phyloP scores from a whole-genome alignment of 1,139 yeast species.

The Yamadazyma kanchanaburiensis region DNA sequence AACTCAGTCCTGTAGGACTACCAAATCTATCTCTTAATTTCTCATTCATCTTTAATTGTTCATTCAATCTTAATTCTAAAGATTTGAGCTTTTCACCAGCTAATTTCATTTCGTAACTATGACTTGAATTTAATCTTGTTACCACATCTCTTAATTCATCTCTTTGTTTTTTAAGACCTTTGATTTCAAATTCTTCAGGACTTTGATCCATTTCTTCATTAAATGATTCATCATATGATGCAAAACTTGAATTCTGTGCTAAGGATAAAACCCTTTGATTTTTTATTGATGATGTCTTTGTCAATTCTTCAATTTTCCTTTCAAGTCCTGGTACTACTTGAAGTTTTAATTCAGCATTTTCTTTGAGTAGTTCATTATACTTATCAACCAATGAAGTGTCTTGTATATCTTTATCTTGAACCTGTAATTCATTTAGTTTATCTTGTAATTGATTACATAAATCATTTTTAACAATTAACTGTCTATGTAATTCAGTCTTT shows the following conservation, averaged over 20 bases:
- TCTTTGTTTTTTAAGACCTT: conserved; percentile 46
- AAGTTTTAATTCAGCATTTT: conserved; percentile 42
- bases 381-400: conserved; percentile 29
- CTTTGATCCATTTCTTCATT: conserved; percentile 16
- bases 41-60: conserved; percentile 32
- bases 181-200: conserved; percentile 29
- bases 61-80: conserved; percentile 38
- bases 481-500: conserved; percentile 49
- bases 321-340: conserved; percentile 42
- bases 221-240: conserved; percentile 10
- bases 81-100: conserved; percentile 43
- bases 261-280: conserved; percentile 18
- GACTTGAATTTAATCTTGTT: conserved; percentile 32
- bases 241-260: conserved; percentile 10
- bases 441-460: conserved; percentile 41
- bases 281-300: conserved; percentile 1
- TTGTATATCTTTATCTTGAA: conserved; percentile 9
- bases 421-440: conserved; percentile 32
- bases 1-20: conserved; percentile 5
- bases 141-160: conserved; percentile 59
- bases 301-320: conserved; percentile 17
- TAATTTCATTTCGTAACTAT: conserved; percentile 32
- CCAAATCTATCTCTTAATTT: conserved; percentile 26
- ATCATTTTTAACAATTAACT: conserved; percentile 47
- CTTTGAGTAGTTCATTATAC: conserved; percentile 36